Conservation (phyloP, 2,329 filamentous ascomycete genomes). For the Knufia fluminis region DNA sequence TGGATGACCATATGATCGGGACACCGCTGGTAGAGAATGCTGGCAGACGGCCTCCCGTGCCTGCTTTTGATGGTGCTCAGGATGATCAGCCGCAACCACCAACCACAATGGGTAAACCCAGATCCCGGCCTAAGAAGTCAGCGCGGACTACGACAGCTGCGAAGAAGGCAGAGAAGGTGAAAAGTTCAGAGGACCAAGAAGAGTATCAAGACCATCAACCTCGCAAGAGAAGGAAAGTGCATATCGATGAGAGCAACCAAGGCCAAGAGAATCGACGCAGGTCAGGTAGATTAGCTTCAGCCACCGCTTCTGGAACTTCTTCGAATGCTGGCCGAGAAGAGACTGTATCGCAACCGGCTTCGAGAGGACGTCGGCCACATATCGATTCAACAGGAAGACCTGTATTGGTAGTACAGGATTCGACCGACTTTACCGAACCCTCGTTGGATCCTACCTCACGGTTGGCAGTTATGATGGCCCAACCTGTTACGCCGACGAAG, state of each 20-base stretch:
- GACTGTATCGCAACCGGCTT: not conserved
- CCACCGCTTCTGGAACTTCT: not conserved
- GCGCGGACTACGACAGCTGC: not conserved
- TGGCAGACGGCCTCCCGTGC: not conserved
- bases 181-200: not conserved
- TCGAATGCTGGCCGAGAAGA: no score
- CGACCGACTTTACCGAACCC: conserved; percentile 12
- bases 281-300: not conserved
- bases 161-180: conserved; percentile 7
- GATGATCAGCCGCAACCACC: conserved; percentile 9
- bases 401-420: conserved; percentile 17
- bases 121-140: not conserved
- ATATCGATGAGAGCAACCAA: not conserved
- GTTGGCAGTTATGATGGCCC: not conserved
- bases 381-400: not conserved
- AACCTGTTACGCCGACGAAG: conserved; percentile 12
- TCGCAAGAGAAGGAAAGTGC: conserved; percentile 1
- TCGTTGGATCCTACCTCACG: not conserved
- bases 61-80: conserved; percentile 15
- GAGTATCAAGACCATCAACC: conserved; percentile 16
- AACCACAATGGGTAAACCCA: not conserved
- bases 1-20: conserved; percentile 10
- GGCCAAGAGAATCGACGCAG: not conserved
- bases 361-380: not conserved
- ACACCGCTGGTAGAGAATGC: conserved; percentile 1